Evolutionary conservation across 1,284 basidiomycete species (phyloP).

Genomic region (Anthracocystis panici-leucophaei): DNA sequence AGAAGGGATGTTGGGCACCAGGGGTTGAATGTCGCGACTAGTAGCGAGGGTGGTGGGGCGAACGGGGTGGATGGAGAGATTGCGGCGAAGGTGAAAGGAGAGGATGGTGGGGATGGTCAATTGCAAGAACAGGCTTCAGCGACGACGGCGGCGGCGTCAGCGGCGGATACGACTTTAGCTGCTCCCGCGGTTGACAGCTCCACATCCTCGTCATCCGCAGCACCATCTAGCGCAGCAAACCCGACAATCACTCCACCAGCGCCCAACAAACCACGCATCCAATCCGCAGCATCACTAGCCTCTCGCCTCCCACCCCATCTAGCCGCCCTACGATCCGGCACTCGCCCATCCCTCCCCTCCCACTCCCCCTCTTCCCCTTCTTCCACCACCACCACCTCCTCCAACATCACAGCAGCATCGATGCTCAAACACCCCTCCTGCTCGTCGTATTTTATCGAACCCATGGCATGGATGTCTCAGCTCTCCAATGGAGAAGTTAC

Average conservation of each 20-base stretch:
- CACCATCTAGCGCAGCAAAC: neutral
- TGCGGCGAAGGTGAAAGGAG: neutral
- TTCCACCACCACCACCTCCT: neutral
- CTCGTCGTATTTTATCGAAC: constrained; percentile 96
- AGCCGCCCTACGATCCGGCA: constrained; percentile 50
- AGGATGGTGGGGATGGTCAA: neutral
- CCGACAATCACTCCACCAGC: neutral
- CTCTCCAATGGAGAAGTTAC: constrained; percentile 80
- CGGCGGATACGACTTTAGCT: neutral
- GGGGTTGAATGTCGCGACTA: constrained; percentile 4
- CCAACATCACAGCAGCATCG: constrained; percentile 6
- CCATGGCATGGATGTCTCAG: constrained; percentile 96
- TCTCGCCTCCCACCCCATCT: constrained; percentile 59
- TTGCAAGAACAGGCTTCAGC: neutral
- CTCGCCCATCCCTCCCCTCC: constrained; percentile 1
- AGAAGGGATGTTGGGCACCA: constrained; percentile 38
- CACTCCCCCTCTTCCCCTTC: neutral
- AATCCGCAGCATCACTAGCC: constrained; percentile 52
- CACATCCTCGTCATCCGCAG: neutral
- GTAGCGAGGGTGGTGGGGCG: neutral
- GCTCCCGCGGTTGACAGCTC: neutral
- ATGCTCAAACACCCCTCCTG: constrained; percentile 75
- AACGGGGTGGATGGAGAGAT: neutral
- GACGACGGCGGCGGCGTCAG: neutral
- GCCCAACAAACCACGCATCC: constrained; percentile 24